A percentile compares a stretch with the other conserved stretches of the same genome.
phyloP scores from a whole-genome alignment of 176 grass and related monocot genomes.

The Themeda triandra region DNA sequence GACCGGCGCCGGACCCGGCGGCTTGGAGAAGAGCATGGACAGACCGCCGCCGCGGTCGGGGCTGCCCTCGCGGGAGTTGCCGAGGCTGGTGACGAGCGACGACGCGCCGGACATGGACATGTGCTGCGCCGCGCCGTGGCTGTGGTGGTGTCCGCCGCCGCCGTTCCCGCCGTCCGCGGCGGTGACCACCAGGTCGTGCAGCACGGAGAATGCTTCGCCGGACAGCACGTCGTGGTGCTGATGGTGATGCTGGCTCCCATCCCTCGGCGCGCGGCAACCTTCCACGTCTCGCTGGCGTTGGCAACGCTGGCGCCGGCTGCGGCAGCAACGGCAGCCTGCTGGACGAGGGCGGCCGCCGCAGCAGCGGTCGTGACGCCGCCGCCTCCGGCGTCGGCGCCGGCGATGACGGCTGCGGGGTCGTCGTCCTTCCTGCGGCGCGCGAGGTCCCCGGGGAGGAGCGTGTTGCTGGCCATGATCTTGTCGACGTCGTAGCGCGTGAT shows the following conservation, averaged over 20 bases:
- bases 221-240: slow-evolving; percentile 25
- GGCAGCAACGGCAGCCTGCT: background rate
- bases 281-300: background rate
- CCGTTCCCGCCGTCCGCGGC: background rate
- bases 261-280: background rate
- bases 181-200: slow-evolving; percentile 40
- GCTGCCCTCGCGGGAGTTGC: slow-evolving; percentile 70
- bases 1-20: background rate
- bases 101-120: slow-evolving; percentile 42
- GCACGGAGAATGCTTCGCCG: slow-evolving; percentile 38
- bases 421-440: slow-evolving; percentile 64
- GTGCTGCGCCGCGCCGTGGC: background rate
- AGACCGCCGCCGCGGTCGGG: slow-evolving; percentile 63
- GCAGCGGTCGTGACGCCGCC: background rate
- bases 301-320: background rate
- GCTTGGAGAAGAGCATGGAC: slow-evolving; percentile 74
- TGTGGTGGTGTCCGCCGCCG: background rate
- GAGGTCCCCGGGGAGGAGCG: slow-evolving; percentile 67
- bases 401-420: background rate
- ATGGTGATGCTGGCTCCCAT: background rate
- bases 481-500: slow-evolving; percentile 96
- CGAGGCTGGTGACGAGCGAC: slow-evolving; percentile 49
- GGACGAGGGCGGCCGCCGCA: background rate
- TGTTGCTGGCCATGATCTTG: slow-evolving; percentile 98
- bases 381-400: no score